Base-by-base conservation (phyloP, 176 grass and related monocot species). In the Raddia distichophylla region DNA sequence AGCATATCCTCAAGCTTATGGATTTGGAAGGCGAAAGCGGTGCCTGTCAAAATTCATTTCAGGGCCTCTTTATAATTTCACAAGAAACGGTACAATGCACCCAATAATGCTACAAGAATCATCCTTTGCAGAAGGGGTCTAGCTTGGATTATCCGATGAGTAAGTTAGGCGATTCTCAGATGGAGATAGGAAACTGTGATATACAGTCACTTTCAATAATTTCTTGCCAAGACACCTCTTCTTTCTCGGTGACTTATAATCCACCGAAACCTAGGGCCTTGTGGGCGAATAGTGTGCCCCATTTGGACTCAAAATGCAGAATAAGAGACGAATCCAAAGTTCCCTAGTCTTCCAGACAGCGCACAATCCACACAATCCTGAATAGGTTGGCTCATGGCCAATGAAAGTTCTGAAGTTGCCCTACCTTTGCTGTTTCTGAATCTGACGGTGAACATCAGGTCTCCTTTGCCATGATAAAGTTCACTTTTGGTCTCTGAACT, bases 401-500 rank as follows among this genome's bases (percentile, higher is more conserved):
- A 72, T 64, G 50, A 54, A 46, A 12, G 57, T 6, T 46, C 48
- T 57, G 18, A 46, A 66, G 59, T 47, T 79, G 37, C 33, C 66
- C 58, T 37, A 86, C 20, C 56, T 79, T 64, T 63, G 33, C 55
- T 85, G 74, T 70, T 45, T 27, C 32, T 78, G 32, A 56, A 56
- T 65, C 48, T 73, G 48, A 60, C 33, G 50, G 69, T 80, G 68
- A 40, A 74, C 22, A 74, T 22, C 20, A 50, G 16, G 68, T 66
- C 49, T 73, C 68, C 19, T 80, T 80, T 66, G 60, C 42, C 72
- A 74, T 15, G 27, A 74, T 74, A 47, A 74, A 74, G 50, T 40
- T 32, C 67, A 51, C 57, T 56, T 86, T 57, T 48, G 44, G 68
- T 19, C 59, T 59, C 67, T 58, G 49, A 77, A 78, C 65, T 83